These are phyloP conservation scores for Cutaneotrichosporon cyanovorans DNA, from an alignment of 1,284 basidiomycete species.

Conservation along the genomic window DNA sequence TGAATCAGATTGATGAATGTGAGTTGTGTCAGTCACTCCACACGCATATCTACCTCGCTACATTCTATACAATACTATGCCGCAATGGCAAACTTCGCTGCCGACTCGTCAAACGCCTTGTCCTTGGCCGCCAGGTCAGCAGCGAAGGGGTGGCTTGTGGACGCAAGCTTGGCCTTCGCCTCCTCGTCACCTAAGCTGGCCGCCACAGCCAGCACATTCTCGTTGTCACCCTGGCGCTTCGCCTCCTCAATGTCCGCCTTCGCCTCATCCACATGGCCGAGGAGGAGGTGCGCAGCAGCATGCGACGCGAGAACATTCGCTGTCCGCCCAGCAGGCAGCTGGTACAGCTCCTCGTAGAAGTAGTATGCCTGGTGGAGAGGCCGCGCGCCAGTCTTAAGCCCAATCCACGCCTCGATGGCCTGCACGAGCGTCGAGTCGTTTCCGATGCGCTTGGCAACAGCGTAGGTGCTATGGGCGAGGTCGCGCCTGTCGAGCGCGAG, in stretches of 20 bases:
- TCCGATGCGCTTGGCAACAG: constrained; percentile 70
- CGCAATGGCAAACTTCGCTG: constrained; percentile 53
- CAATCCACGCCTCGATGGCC: constrained; percentile 79
- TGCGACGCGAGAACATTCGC: constrained; percentile 69
- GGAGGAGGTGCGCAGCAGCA: constrained; percentile 71
- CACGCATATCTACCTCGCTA: neutral
- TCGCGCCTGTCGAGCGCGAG: constrained; percentile 75
- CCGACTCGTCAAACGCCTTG: constrained; percentile 55
- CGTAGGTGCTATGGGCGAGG: constrained; percentile 76
- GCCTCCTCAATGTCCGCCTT: constrained; percentile 78
- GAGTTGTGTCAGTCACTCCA: neutral
- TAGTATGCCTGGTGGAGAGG: constrained; percentile 58
- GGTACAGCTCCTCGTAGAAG: constrained; percentile 86
- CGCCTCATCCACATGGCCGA: constrained; percentile 72
- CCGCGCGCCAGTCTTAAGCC: constrained; percentile 58
- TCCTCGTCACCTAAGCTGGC: constrained; percentile 55
- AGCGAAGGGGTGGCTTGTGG: constrained; percentile 37
- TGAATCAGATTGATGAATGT: neutral
- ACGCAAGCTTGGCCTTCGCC: constrained; percentile 50
- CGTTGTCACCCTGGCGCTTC: constrained; percentile 52
- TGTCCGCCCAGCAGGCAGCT: constrained; percentile 67
- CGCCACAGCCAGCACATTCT: constrained; percentile 66
- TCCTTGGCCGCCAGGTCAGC: constrained; percentile 36
- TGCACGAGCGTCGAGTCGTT: constrained; percentile 85
- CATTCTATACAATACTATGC: constrained; percentile 24